Conservation (phyloP, 148 eudicot genomes). For the Persicaria tinctoria region DNA sequence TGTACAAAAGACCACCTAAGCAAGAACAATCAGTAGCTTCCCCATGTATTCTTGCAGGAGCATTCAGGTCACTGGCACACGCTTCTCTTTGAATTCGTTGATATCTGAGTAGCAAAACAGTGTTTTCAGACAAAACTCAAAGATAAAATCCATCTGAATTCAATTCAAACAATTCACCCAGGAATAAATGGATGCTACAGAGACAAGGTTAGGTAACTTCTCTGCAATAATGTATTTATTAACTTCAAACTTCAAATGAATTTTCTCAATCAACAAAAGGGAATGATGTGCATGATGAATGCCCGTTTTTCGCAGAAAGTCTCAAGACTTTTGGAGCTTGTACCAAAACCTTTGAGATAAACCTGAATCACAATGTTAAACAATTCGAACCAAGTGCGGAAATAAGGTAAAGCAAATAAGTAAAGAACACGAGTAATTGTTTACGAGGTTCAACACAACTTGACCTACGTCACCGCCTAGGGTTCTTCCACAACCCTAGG, state of each 20-base stretch:
- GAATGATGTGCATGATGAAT: not conserved
- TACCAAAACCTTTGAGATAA: no score
- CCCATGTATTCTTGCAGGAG: slow-evolving; percentile 95
- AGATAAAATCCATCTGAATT: not conserved
- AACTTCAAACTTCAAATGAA: not conserved
- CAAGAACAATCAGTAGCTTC: slow-evolving; percentile 89
- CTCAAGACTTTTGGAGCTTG: no score
- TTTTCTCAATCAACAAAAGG: not conserved
- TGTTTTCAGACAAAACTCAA: not conserved
- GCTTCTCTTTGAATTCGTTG: slow-evolving; percentile 82
- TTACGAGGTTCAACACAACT: no score
- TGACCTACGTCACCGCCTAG: no score
- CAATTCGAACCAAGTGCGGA: no score
- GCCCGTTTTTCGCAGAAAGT: no score
- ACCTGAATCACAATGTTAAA: no score
- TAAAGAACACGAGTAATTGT: no score
- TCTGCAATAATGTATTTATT: not conserved
- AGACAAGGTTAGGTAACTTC: not conserved
- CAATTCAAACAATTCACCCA: not conserved
- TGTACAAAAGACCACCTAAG: slow-evolving; percentile 67
- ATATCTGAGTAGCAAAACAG: slow-evolving; percentile 38
- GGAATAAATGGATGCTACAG: not conserved
- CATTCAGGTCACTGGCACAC: slow-evolving; percentile 90
- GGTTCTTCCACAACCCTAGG: no score
- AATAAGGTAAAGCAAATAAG: no score